phyloP scores from a whole-genome alignment of 2,329 filamentous ascomycete genomes.

The Nectriaceae sp. region DNA sequence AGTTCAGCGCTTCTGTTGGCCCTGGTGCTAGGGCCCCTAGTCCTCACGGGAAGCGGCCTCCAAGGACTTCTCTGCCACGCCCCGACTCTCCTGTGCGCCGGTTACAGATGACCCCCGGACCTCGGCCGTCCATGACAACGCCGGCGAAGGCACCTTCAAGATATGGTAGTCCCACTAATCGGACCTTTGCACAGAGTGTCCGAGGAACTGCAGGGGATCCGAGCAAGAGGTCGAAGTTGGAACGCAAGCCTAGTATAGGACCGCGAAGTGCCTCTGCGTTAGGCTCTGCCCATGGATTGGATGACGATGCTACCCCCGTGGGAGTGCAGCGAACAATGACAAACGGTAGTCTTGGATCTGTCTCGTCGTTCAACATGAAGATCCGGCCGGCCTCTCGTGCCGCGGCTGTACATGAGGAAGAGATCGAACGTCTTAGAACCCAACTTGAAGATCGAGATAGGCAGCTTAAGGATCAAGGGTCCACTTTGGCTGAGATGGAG shows the following conservation, averaged over 20 bases:
- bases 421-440: slow-evolving; percentile 70
- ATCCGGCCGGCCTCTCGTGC: slow-evolving; percentile 55
- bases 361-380: slow-evolving; percentile 56
- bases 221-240: slow-evolving; percentile 53
- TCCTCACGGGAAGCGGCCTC: slow-evolving; percentile 66
- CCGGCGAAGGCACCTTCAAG: slow-evolving; percentile 43
- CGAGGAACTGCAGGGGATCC: slow-evolving; percentile 63
- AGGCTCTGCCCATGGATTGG: slow-evolving; percentile 52
- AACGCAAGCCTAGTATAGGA: slow-evolving; percentile 53
- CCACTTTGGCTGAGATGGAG: slow-evolving; percentile 87
- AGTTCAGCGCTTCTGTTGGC: slow-evolving; percentile 88
- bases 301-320: slow-evolving; percentile 59
- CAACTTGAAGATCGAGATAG: slow-evolving; percentile 83
- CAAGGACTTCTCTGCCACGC: slow-evolving; percentile 77
- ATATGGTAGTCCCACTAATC: slow-evolving; percentile 50
- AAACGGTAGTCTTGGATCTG: slow-evolving; percentile 56
- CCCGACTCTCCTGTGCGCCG: slow-evolving; percentile 84
- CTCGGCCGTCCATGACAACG: slow-evolving; percentile 56
- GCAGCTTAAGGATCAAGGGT: slow-evolving; percentile 85
- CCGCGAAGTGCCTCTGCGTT: slow-evolving; percentile 63
- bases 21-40: slow-evolving; percentile 68
- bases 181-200: slow-evolving; percentile 62
- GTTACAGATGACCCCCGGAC: slow-evolving; percentile 62
- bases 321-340: slow-evolving; percentile 53
- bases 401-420: slow-evolving; percentile 63